A percentile compares a stretch with the other conserved stretches of the same genome.
Conservation (phyloP, 2,329 filamentous ascomycete genomes). For the Botrytis porri region DNA sequence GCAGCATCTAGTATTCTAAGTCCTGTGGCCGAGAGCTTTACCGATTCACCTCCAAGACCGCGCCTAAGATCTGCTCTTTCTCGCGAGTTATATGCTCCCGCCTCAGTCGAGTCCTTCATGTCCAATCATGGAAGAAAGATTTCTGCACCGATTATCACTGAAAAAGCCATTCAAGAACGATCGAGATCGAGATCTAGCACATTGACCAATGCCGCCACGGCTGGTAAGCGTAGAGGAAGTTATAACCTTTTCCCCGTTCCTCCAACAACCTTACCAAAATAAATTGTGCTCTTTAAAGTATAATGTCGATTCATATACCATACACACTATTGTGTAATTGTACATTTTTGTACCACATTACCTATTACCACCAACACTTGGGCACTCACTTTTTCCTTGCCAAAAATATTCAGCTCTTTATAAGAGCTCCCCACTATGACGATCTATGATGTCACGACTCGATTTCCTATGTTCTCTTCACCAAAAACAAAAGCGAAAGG, state of each 20-base stretch:
- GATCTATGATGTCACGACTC: constrained; percentile 15
- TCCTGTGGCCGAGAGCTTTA: constrained; percentile 32
- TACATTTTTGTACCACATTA: background rate
- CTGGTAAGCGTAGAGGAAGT: constrained; percentile 31
- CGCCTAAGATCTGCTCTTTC: constrained; percentile 7
- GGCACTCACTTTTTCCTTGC: constrained; percentile 9
- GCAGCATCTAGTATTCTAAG: constrained; percentile 25
- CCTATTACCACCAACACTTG: background rate
- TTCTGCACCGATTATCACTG: constrained; percentile 30
- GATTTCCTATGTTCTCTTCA: constrained; percentile 5
- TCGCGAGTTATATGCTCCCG: background rate
- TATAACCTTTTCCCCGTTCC: constrained; percentile 35
- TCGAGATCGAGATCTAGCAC: constrained; percentile 28
- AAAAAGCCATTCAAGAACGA: constrained; percentile 28
- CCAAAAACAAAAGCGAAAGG: background rate
- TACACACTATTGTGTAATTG: constrained; percentile 10
- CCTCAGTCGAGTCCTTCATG: background rate
- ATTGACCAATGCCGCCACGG: constrained; percentile 16
- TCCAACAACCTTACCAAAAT: background rate
- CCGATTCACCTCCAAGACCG: constrained; percentile 9
- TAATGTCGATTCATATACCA: constrained; percentile 18
- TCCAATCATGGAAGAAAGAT: constrained; percentile 33
- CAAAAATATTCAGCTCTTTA: background rate
- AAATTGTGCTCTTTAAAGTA: constrained; percentile 19
- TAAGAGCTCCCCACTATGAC: constrained; percentile 2